These are phyloP conservation scores for Microsporum ferrugineum DNA, from an alignment of 2,329 filamentous ascomycete genomes.

Conservation along the genomic window DNA sequence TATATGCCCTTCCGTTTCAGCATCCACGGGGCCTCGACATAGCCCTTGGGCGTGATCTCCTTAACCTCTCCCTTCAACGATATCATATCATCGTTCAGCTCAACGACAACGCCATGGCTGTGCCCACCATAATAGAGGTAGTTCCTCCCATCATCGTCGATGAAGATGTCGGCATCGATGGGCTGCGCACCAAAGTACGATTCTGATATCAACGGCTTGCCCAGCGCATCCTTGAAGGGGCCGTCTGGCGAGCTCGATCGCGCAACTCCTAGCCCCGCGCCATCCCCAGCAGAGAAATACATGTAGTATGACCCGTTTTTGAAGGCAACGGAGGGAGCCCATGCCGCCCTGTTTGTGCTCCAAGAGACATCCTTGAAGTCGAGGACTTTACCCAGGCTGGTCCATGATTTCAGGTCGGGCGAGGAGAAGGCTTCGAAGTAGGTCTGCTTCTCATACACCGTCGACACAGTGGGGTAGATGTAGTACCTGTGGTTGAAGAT, in stretches of 20 bases:
- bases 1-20: constrained; percentile 34
- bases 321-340: constrained; percentile 38
- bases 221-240: constrained; percentile 35
- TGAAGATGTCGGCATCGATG: constrained; percentile 38
- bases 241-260: constrained; percentile 29
- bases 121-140: constrained; percentile 39
- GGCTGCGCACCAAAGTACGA: constrained; percentile 40
- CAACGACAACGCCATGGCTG: constrained; percentile 34
- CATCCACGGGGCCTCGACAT: constrained; percentile 37
- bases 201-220: constrained; percentile 33
- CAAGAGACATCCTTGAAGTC: constrained; percentile 32
- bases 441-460: constrained; percentile 37
- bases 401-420: constrained; percentile 40
- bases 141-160: constrained; percentile 32
- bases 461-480: constrained; percentile 40
- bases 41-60: constrained; percentile 39
- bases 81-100: constrained; percentile 36
- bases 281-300: constrained; percentile 42
- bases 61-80: constrained; percentile 34
- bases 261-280: constrained; percentile 36
- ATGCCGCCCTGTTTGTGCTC: constrained; percentile 36
- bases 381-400: constrained; percentile 37
- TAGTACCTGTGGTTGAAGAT: constrained; percentile 38
- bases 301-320: constrained; percentile 40
- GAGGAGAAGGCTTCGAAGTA: constrained; percentile 44